Percentiles rank a stretch among this genome's conserved stretches.
These are phyloP conservation scores for Talaromyces sp. DNA, from an alignment of 2,329 filamentous ascomycete genomes.

Conservation along the genomic window DNA sequence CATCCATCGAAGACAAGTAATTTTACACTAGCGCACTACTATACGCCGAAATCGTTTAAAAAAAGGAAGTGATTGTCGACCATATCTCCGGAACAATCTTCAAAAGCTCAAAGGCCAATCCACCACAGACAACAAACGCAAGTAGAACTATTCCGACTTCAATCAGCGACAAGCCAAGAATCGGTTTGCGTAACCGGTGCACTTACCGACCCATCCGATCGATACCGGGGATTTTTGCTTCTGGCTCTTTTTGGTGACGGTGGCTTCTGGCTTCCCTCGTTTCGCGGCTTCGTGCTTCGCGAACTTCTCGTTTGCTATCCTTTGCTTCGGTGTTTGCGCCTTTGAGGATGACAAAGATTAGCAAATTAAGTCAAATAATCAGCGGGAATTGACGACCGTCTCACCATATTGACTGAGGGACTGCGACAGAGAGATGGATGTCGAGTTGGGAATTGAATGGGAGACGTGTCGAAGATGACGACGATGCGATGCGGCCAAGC, in stretches of 20 bases:
- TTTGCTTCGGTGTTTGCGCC: slow-evolving; percentile 62
- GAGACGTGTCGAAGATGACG: not conserved
- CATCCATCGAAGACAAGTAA: not conserved
- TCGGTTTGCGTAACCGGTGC: not conserved
- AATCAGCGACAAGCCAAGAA: not conserved
- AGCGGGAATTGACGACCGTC: not conserved
- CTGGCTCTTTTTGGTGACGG: slow-evolving; percentile 40
- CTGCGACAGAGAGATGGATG: not conserved
- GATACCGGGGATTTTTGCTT: slow-evolving; percentile 50
- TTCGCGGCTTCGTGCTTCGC: slow-evolving; percentile 55
- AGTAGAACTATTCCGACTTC: slow-evolving; percentile 46
- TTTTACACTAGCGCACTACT: not conserved
- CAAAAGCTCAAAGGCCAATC: slow-evolving; percentile 53
- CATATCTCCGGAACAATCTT: slow-evolving; percentile 38
- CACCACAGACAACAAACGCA: slow-evolving; percentile 58
- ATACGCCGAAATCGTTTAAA: slow-evolving; percentile 7
- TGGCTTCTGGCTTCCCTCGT: slow-evolving; percentile 48
- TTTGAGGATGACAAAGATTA: slow-evolving; percentile 18
- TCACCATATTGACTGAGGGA: not conserved
- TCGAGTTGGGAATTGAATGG: not conserved
- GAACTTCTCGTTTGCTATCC: slow-evolving; percentile 57
- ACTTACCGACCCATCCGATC: slow-evolving; percentile 56
- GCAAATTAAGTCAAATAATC: not conserved
- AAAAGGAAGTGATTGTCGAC: slow-evolving; percentile 25
- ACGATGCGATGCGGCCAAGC: not conserved